Conservation (phyloP, 805 yeast genomes). For the Tetrapisispora pingtungensis region DNA sequence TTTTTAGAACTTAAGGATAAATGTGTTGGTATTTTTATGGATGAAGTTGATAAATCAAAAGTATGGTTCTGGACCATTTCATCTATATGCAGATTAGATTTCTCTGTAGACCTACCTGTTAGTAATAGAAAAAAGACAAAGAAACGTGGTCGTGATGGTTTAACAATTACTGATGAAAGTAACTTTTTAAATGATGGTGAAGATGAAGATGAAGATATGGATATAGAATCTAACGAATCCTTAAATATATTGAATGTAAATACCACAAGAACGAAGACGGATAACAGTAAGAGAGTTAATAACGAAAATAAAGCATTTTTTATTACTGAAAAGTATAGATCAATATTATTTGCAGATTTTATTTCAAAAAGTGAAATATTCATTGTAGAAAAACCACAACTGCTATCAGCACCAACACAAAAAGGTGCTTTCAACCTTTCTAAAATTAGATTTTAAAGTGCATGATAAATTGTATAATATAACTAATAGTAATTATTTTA, state of each 20-base stretch:
- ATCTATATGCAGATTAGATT: conserved; percentile 72
- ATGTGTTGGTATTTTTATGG: conserved; percentile 60
- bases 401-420: conserved; percentile 36
- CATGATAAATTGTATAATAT: not conserved
- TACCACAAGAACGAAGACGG: conserved; percentile 9
- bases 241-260: conserved; percentile 4
- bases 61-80: conserved; percentile 84
- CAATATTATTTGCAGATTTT: conserved; percentile 51
- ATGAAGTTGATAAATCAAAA: conserved; percentile 32
- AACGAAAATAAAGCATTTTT: conserved; percentile 45
- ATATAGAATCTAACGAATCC: conserved; percentile 15
- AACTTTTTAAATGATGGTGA: conserved; percentile 27
- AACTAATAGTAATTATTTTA: not conserved
- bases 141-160: conserved; percentile 36
- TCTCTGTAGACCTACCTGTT: conserved; percentile 46
- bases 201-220: conserved; percentile 26
- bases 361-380: conserved; percentile 49
- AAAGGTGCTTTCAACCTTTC: conserved; percentile 59
- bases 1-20: conserved; percentile 50
- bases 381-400: conserved; percentile 67
- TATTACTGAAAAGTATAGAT: conserved; percentile 66
- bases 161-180: conserved; percentile 34
- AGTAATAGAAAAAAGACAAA: conserved; percentile 24
- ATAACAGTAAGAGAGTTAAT: conserved; percentile 19
- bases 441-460: conserved; percentile 37